Percentiles rank a stretch among this genome's conserved stretches.
Evolutionary conservation across 2,329 filamentous ascomycete genomes (phyloP).

Genomic region (Venturiaceae sp.): DNA sequence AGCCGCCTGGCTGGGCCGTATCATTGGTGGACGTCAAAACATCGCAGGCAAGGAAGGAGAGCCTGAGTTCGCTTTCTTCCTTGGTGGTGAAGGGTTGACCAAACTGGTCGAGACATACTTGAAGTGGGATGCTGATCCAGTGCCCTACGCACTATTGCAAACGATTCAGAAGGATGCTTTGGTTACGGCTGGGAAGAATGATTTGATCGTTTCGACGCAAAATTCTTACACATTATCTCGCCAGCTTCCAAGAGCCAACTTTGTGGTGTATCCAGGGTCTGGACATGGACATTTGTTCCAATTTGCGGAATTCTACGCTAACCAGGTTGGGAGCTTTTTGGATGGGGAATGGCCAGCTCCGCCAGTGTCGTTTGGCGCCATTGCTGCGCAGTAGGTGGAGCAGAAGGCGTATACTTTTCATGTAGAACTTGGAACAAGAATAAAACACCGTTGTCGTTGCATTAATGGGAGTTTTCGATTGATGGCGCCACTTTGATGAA

Average conservation of each 20-base stretch:
- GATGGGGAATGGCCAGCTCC: constrained; percentile 1
- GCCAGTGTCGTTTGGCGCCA: background rate
- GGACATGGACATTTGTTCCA: constrained; percentile 17
- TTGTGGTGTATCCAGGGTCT: constrained; percentile 13
- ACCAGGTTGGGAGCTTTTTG: constrained; percentile 10
- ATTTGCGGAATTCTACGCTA: constrained; percentile 12
- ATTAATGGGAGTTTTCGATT: too few relatives aligned
- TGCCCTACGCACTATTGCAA: constrained; percentile 15
- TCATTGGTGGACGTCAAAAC: background rate
- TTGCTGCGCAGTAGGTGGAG: background rate
- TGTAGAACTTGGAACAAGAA: too few relatives aligned
- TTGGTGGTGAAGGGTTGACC: background rate
- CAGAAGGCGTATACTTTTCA: too few relatives aligned
- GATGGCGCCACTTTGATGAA: too few relatives aligned
- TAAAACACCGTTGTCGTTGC: too few relatives aligned
- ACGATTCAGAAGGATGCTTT: constrained; percentile 20
- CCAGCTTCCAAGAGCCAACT: constrained; percentile 11
- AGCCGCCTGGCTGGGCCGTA: background rate
- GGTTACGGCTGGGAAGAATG: constrained; percentile 17
- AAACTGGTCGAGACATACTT: background rate
- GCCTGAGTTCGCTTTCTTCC: background rate
- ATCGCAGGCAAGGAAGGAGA: background rate
- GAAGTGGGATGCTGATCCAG: constrained; percentile 2
- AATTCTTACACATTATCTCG: constrained; percentile 12
- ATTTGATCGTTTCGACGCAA: constrained; percentile 12